Conservation (phyloP, 2,329 filamentous ascomycete genomes). For the Pezicula rhizophila region DNA sequence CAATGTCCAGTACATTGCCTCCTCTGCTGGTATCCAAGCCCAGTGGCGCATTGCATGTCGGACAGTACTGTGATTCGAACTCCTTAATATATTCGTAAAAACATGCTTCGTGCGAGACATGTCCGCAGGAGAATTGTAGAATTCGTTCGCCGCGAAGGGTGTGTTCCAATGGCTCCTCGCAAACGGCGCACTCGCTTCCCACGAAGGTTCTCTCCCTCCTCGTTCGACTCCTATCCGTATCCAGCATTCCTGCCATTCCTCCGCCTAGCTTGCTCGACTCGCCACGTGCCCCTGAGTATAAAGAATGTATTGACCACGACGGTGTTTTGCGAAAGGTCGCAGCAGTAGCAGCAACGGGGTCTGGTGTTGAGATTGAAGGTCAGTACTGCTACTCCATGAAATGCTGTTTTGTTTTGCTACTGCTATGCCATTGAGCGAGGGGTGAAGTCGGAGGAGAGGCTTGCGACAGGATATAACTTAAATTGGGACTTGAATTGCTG, state of each 20-base stretch:
- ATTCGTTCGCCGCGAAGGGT: slow-evolving; percentile 91
- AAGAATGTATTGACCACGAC: slow-evolving; percentile 8
- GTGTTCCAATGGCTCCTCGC: slow-evolving; percentile 93
- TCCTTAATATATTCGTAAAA: slow-evolving; percentile 98
- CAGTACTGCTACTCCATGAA: not conserved
- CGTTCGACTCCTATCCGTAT: slow-evolving; percentile 69
- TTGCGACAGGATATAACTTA: not conserved
- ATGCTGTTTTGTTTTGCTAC: not conserved
- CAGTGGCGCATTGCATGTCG: slow-evolving; percentile 85
- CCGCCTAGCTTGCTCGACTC: slow-evolving; percentile 22
- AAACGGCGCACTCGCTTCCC: slow-evolving; percentile 89
- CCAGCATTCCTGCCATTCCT: slow-evolving; percentile 59
- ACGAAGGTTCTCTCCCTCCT: slow-evolving; percentile 92
- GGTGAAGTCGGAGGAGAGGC: not conserved
- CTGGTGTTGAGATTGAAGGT: not conserved
- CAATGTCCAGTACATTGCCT: slow-evolving; percentile 86
- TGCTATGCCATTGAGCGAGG: not conserved
- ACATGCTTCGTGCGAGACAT: slow-evolving; percentile 95
- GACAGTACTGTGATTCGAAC: slow-evolving; percentile 89
- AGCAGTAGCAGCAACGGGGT: slow-evolving; percentile 3
- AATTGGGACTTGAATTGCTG: slow-evolving; percentile 4
- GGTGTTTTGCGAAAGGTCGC: slow-evolving; percentile 4
- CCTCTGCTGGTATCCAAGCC: slow-evolving; percentile 87
- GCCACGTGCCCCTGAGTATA: slow-evolving; percentile 12
- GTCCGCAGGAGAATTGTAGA: slow-evolving; percentile 91